A percentile compares a stretch with the other conserved stretches of the same genome.
Conservation (phyloP, 2,329 filamentous ascomycete species). For the Beauveria rudraprayagi region DNA sequence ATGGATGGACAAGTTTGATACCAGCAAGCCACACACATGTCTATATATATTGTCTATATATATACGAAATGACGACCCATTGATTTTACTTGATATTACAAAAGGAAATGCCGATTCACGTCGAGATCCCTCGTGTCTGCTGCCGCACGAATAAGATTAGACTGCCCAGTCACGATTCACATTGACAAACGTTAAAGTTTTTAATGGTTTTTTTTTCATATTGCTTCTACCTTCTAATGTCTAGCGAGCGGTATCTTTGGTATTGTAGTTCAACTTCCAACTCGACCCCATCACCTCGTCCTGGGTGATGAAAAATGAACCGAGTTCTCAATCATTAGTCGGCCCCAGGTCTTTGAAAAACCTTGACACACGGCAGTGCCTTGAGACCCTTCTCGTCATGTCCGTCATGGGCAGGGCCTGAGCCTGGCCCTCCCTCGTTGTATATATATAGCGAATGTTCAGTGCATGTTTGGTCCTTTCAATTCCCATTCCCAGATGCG, state of each 20-base stretch:
- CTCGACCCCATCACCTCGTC: slow-evolving; percentile 14
- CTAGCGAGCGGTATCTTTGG: slow-evolving; percentile 34
- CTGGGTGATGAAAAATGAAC: background rate
- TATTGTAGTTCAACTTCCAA: slow-evolving; percentile 16
- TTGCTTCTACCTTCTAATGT: slow-evolving; percentile 13
- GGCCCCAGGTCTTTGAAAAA: background rate
- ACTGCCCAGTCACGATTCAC: no score
- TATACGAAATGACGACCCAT: background rate
- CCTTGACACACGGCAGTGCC: background rate
- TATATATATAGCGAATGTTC: slow-evolving; percentile 12
- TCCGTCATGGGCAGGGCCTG: background rate
- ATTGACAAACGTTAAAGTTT: background rate
- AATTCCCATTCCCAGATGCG: background rate
- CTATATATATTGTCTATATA: background rate
- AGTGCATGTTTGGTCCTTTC: slow-evolving; percentile 7
- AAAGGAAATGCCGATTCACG: background rate
- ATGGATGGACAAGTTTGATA: background rate
- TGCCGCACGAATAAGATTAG: no score
- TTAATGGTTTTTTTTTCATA: slow-evolving; percentile 4
- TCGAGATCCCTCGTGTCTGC: no score
- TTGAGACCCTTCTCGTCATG: slow-evolving; percentile 6
- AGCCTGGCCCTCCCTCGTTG: background rate
- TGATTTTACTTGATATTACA: background rate
- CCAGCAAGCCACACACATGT: background rate
- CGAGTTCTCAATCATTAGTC: slow-evolving; percentile 3